Evolutionary conservation across 2,329 filamentous ascomycete species (phyloP).

Genomic region (Fonsecaea nubica): DNA sequence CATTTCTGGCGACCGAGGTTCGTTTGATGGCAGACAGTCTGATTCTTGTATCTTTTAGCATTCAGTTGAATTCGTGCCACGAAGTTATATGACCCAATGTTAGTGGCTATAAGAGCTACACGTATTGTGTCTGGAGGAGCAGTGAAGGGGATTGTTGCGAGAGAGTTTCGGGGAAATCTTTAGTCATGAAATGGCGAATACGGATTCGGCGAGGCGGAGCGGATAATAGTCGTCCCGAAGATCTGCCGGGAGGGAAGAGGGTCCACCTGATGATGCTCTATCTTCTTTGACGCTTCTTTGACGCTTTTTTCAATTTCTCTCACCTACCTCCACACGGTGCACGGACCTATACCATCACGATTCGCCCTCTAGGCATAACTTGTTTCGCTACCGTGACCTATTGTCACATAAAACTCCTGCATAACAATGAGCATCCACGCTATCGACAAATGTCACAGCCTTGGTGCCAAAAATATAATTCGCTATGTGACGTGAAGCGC

Average conservation of each 20-base stretch:
- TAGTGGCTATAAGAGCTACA: background rate
- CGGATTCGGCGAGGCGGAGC: constrained; percentile 3
- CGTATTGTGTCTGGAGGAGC: background rate
- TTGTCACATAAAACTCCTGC: too few relatives aligned
- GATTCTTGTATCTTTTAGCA: background rate
- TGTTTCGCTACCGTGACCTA: background rate
- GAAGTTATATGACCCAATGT: background rate
- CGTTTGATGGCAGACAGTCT: background rate
- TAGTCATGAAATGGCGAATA: background rate
- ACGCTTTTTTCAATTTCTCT: background rate
- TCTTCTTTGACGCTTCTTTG: background rate
- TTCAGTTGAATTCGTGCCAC: background rate
- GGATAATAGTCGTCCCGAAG: background rate
- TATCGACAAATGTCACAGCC: background rate
- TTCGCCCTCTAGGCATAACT: background rate
- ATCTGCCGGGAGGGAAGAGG: background rate
- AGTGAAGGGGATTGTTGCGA: constrained; percentile 3
- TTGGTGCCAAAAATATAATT: background rate
- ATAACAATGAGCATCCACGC: background rate
- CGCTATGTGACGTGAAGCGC: constrained; percentile 5
- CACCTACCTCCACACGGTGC: background rate
- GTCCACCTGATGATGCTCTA: too few relatives aligned
- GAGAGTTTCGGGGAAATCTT: constrained; percentile 22
- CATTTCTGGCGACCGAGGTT: background rate
- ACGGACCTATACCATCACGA: background rate